These are phyloP conservation scores for Coemansia reversa DNA, from an alignment of 192 early-diverging fungal species.

Conservation along the genomic window DNA sequence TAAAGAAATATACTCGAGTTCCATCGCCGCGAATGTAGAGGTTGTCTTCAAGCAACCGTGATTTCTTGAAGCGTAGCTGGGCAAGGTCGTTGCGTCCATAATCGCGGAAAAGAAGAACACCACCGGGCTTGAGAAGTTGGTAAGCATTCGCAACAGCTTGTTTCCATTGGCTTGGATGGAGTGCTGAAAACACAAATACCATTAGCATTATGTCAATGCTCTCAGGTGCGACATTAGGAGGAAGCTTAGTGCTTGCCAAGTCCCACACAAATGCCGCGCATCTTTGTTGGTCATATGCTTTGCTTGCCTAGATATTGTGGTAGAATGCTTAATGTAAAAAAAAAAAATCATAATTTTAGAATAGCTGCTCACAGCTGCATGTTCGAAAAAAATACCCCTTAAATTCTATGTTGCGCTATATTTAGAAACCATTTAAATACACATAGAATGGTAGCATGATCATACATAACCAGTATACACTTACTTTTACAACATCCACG, in stretches of 20 bases:
- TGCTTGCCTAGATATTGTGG: slow-evolving; percentile 48
- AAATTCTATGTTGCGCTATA: background rate
- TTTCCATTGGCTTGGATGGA: slow-evolving; percentile 69
- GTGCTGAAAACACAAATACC: slow-evolving; percentile 79
- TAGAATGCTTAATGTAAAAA: background rate
- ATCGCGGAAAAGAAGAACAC: slow-evolving; percentile 74
- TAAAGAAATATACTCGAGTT: slow-evolving; percentile 79
- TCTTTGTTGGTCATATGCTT: slow-evolving; percentile 57
- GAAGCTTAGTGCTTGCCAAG: slow-evolving; percentile 60
- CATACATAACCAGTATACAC: slow-evolving; percentile 4
- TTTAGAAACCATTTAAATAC: background rate
- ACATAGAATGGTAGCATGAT: background rate
- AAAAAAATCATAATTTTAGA: background rate
- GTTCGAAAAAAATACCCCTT: background rate
- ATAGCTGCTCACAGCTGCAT: background rate
- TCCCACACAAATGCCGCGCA: slow-evolving; percentile 79
- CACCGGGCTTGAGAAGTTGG: slow-evolving; percentile 72
- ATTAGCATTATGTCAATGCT: slow-evolving; percentile 74
- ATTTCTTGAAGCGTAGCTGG: slow-evolving; percentile 76
- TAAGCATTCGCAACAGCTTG: slow-evolving; percentile 66
- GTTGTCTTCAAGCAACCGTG: slow-evolving; percentile 68
- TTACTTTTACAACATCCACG: slow-evolving; percentile 72
- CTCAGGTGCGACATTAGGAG: slow-evolving; percentile 58
- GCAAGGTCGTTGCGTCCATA: slow-evolving; percentile 82
- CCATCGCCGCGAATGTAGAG: slow-evolving; percentile 83